A percentile compares a stretch with the other conserved stretches of the same genome.
These are phyloP conservation scores for Curvularia verruculosa DNA, from an alignment of 2,329 filamentous ascomycete species.

Conservation along the genomic window DNA sequence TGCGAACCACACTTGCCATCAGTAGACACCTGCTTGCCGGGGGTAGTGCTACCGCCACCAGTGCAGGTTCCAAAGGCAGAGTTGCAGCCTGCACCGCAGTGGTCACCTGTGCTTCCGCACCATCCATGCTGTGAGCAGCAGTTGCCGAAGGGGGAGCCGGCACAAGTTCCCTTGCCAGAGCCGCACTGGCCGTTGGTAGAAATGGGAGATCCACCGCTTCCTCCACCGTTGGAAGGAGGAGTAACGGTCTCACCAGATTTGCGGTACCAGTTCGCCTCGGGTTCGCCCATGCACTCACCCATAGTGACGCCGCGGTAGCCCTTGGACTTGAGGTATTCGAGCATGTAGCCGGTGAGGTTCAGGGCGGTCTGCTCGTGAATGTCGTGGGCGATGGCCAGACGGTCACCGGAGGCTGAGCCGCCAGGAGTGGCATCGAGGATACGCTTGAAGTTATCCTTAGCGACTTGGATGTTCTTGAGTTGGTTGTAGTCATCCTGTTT, in stretches of 20 bases:
- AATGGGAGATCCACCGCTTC: constrained; percentile 22
- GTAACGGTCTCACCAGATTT: constrained; percentile 38
- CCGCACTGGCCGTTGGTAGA: constrained; percentile 35
- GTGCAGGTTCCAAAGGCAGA: constrained; percentile 36
- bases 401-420: constrained; percentile 36
- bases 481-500: constrained; percentile 48
- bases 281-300: constrained; percentile 57
- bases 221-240: constrained; percentile 19
- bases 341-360: constrained; percentile 53
- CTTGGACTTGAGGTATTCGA: constrained; percentile 47
- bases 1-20: constrained; percentile 20
- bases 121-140: constrained; percentile 55
- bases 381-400: constrained; percentile 62
- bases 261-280: constrained; percentile 58
- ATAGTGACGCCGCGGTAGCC: constrained; percentile 55
- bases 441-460: constrained; percentile 50
- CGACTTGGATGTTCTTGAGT: constrained; percentile 43
- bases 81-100: constrained; percentile 46
- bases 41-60: neutral
- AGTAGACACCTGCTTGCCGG: constrained; percentile 8
- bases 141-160: constrained; percentile 46
- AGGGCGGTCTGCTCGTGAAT: constrained; percentile 55
- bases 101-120: constrained; percentile 45
- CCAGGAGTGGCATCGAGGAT: constrained; percentile 32
- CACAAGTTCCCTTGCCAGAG: constrained; percentile 29